Evolutionary conservation across 768 basidiomycete species (phyloP), one percentile per base, ranked within the genome.

Genomic region (Mycena indigotica): DNA sequence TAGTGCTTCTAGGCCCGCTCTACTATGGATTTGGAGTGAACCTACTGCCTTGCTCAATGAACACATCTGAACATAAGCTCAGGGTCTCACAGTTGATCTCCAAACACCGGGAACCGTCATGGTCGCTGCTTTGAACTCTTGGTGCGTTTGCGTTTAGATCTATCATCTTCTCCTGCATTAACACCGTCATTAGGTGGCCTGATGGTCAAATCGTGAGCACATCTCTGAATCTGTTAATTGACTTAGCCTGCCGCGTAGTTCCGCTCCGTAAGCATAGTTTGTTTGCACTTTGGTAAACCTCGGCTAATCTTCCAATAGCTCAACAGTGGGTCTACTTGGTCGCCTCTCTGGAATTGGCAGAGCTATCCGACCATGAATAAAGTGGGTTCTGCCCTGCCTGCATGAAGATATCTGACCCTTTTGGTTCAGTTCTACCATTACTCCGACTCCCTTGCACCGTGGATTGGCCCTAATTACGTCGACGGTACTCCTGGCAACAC

Each of bases 81-180:
- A n/a, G n/a, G 32, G 32, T 35, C 32, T 35, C 32, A 8, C 84
- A 4, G 80, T 88, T 46, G 86, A 88, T 61, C 61, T 80, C 12
- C 83, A 85, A 61, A 78, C 73, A 50, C 84, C 85, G 19, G 85
- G 85, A 0, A 86, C 83, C 12, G 68, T 88, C 62, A 86, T 87
- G 86, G 85, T 86, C 12, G 84, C 85, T 41, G 84, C 85, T 1
- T 77, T 87, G 38, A 85, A 84, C 63, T 80, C 78, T 19, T 85
- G 84, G 83, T 70, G 16, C 69, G 74, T 73, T 1, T 32, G 25
- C 19, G n/a, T 25, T 16, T 3, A 15, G 5, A 3, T 44, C 5
- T 17, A 26, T 40, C 23, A 2, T n/a, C 21, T 23, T 3, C 28
- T 23, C 19, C 15, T 28, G 6, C 15, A 28, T 41, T 17, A 57